Percentiles rank a stretch among this genome's conserved stretches.
Evolutionary conservation across 257 asterid genomes (phyloP).

Genomic region (Thymus quinquecostatus): DNA sequence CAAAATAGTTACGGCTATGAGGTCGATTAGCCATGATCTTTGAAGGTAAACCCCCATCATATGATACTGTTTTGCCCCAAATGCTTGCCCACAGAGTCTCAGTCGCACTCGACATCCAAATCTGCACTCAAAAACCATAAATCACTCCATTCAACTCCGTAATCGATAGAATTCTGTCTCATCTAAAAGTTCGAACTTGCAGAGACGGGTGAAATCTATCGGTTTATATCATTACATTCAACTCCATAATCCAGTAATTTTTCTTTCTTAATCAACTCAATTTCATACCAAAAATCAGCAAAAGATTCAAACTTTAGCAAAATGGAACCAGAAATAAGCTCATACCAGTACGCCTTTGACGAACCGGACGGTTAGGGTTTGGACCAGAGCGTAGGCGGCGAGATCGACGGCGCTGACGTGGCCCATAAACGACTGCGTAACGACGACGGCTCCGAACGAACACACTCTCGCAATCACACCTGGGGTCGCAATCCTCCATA

Average conservation of each 20-base stretch:
- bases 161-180: too few relatives aligned
- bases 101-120: constrained; percentile 52
- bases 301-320: too few relatives aligned
- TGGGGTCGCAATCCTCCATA: constrained; percentile 30
- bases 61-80: constrained; percentile 47
- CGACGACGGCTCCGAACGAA: constrained; percentile 13
- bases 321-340: too few relatives aligned
- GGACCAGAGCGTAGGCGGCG: constrained; percentile 26
- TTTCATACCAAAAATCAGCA: too few relatives aligned
- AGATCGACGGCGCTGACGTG: constrained; percentile 23
- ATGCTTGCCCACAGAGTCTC: constrained; percentile 70
- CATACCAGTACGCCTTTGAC: neutral
- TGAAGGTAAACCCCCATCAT: constrained; percentile 59
- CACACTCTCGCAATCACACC: constrained; percentile 7
- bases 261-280: too few relatives aligned
- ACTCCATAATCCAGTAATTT: too few relatives aligned
- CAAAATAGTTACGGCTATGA: constrained; percentile 32
- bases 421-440: constrained; percentile 23
- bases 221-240: neutral
- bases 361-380: constrained; percentile 13
- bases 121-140: neutral
- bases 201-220: constrained; percentile 29
- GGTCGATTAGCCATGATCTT: constrained; percentile 50
- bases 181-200: neutral
- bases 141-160: too few relatives aligned